Evolutionary conservation across 768 basidiomycete species (phyloP).

Genomic region (Psilocybe cyanescens): DNA sequence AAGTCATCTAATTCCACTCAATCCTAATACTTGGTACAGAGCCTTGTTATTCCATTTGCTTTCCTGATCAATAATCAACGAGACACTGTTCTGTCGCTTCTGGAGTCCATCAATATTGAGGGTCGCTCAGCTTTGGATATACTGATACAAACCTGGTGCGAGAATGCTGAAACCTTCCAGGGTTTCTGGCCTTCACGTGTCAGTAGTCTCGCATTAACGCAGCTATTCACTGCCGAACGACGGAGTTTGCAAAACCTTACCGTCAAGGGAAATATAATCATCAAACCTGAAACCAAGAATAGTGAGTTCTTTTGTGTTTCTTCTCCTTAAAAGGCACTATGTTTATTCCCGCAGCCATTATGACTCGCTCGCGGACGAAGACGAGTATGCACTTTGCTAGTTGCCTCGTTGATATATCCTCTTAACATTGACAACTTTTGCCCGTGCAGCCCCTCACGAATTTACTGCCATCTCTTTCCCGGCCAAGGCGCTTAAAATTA

Average conservation of each 20-base stretch:
- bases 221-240: conserved; percentile 71
- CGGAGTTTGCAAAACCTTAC: conserved; percentile 65
- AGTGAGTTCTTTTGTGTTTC: conserved; percentile 55
- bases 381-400: conserved; percentile 52
- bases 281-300: conserved; percentile 79
- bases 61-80: conserved; percentile 90
- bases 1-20: not conserved
- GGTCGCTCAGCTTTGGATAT: conserved; percentile 79
- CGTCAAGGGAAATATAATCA: conserved; percentile 92
- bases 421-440: conserved; percentile 43
- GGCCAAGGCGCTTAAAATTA: conserved; percentile 88
- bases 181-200: conserved; percentile 93
- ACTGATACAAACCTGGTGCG: conserved; percentile 92
- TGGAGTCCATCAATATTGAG: conserved; percentile 68
- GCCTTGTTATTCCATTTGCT: conserved; percentile 90
- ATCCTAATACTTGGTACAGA: conserved; percentile 45
- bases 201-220: conserved; percentile 80
- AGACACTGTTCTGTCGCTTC: conserved; percentile 74
- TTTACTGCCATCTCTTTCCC: conserved; percentile 89
- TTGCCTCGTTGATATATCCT: conserved; percentile 11
- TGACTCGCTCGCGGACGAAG: conserved; percentile 93
- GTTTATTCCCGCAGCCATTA: conserved; percentile 71
- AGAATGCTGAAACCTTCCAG: conserved; percentile 92
- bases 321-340: conserved; percentile 14
- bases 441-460: conserved; percentile 73